Evolutionary conservation across 2,329 filamentous ascomycete species (phyloP).

Genomic region (Xylariaceae sp.): DNA sequence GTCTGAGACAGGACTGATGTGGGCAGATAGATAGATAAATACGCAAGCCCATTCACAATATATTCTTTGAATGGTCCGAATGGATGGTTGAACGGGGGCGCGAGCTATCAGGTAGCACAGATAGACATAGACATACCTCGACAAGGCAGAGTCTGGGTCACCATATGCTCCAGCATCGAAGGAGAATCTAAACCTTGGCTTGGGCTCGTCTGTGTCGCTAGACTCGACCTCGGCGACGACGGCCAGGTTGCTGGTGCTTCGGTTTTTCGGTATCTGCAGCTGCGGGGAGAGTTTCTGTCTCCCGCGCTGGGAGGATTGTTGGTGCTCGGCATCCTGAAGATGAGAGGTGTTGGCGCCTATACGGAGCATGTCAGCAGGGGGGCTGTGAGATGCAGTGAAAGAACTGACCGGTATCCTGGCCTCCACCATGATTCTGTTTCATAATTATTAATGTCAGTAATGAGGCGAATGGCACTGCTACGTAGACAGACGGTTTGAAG

Average conservation of each 20-base stretch:
- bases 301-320: conserved; percentile 24
- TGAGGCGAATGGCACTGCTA: conserved; percentile 3
- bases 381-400: too few relatives aligned
- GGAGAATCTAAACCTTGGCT: conserved; percentile 64
- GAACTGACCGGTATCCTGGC: conserved; percentile 41
- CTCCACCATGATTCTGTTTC: conserved; percentile 41
- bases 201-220: conserved; percentile 40
- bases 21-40: too few relatives aligned
- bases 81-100: too few relatives aligned
- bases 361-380: too few relatives aligned
- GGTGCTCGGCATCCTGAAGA: conserved; percentile 35
- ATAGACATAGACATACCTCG: conserved; percentile 67
- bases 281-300: conserved; percentile 42
- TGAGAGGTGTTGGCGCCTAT: conserved; percentile 40
- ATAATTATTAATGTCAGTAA: conserved; percentile 36
- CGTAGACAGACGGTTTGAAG: neutral
- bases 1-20: too few relatives aligned
- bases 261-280: conserved; percentile 58
- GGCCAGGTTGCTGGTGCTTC: conserved; percentile 60
- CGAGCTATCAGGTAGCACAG: too few relatives aligned
- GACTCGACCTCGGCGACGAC: conserved; percentile 38
- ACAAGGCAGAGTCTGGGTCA: conserved; percentile 67
- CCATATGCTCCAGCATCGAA: conserved; percentile 63
- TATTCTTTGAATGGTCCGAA: too few relatives aligned
- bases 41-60: too few relatives aligned